Base-by-base conservation (phyloP, 2,329 filamentous ascomycete genomes). In the Diplodia corticola region DNA sequence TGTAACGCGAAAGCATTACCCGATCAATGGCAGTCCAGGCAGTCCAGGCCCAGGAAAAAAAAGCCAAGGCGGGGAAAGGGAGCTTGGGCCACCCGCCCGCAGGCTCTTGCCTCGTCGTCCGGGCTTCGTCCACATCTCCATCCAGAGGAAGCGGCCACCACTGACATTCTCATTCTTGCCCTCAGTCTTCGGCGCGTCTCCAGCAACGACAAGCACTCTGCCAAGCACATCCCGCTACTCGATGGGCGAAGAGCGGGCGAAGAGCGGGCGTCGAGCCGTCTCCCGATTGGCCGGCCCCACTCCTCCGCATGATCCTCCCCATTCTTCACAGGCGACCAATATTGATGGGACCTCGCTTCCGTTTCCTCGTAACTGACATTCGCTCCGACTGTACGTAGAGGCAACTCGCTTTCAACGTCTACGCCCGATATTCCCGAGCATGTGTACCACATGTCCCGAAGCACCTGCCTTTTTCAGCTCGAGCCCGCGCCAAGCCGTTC, bases 11-110 rank as follows among this genome's bases (percentile, higher is more conserved):
- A 35, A 15, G 12, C 10, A 46, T 46, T 61, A 33, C 40, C 4
- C 40, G 40, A 61, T 9, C 40, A 33, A 35, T 24, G 24, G 20
- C 4, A n/a, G 57, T 61, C 37, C 57, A 50, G 57, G 20, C n/a
- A 37, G 51, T 26, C 35, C 37, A 26, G 24, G 12, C 46, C 46
- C 24, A 49, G 6, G 40, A 7, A 28, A 24, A 20, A 26, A 28
- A 26, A 15, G 40, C 54, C 12, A 17, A 20, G 22, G 26, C 44
- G 37, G 57, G 57, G 10, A 22, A 20, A 3, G 24, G 57, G 44
- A 61, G 57, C 57, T 61, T 61, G 44, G 57, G 57, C 57, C 57
- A 44, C 17, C n/a, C 17, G 1, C 40, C 35, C 37, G 15, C 35
- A 40, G 5, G 13, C 37, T 17, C 40, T 46, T 24, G 9, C 6